Evolutionary conservation across 1,284 basidiomycete species (phyloP).

Genomic region (Pterulicium gracile): DNA sequence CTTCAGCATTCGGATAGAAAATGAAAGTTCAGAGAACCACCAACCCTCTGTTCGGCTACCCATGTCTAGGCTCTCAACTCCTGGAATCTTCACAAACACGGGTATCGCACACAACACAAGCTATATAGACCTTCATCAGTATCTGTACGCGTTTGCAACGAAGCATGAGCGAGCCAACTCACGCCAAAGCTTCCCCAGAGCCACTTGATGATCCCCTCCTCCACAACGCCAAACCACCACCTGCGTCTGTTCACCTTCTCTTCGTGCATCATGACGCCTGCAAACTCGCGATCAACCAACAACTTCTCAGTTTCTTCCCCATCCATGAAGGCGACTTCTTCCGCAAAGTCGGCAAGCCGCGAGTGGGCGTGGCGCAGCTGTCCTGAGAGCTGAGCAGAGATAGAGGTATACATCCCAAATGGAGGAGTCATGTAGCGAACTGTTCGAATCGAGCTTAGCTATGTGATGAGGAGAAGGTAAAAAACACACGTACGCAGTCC

Average conservation of each 20-base stretch:
- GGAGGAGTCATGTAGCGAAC: slow-evolving; percentile 87
- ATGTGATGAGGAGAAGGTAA: slow-evolving; percentile 1
- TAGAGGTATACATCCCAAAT: slow-evolving; percentile 85
- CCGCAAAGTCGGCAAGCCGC: slow-evolving; percentile 85
- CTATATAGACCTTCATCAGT: slow-evolving; percentile 23
- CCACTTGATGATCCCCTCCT: slow-evolving; percentile 98
- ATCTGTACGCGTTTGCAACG: background rate
- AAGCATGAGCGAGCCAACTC: slow-evolving; percentile 16
- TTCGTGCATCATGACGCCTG: slow-evolving; percentile 82
- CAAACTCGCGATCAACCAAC: slow-evolving; percentile 87
- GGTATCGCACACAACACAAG: slow-evolving; percentile 91
- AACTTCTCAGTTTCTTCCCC: slow-evolving; percentile 91
- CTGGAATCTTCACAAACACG: slow-evolving; percentile 84
- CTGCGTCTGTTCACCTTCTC: slow-evolving; percentile 73
- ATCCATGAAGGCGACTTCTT: slow-evolving; percentile 90
- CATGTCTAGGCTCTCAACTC: slow-evolving; percentile 58
- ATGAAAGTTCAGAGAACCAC: slow-evolving; percentile 7
- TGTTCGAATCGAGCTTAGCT: slow-evolving; percentile 17
- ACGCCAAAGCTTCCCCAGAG: slow-evolving; percentile 93
- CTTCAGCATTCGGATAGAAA: background rate
- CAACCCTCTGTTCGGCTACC: slow-evolving; percentile 81
- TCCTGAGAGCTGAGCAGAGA: slow-evolving; percentile 81
- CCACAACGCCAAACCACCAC: slow-evolving; percentile 87
- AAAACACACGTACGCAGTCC: slow-evolving; percentile 49
- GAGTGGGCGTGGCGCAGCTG: slow-evolving; percentile 88